A percentile compares a stretch with the other conserved stretches of the same genome.
Evolutionary conservation across 2,329 filamentous ascomycete species (phyloP).

Genomic region (Clathrospora elynae): DNA sequence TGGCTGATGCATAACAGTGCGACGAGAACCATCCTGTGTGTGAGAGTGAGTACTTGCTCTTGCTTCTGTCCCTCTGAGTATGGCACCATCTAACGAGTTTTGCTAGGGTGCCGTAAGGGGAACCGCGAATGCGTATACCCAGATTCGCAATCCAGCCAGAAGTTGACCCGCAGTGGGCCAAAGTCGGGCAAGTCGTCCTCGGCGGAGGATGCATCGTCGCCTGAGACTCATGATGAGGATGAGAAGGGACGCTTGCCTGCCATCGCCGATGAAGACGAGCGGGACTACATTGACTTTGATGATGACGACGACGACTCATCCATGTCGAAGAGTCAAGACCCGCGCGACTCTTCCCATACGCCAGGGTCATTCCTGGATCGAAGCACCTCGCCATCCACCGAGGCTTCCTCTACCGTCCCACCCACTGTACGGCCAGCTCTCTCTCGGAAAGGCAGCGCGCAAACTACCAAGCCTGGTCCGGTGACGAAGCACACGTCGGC

Average conservation of each 20-base stretch:
- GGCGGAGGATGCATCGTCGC: conserved; percentile 57
- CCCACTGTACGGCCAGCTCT: conserved; percentile 35
- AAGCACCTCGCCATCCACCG: conserved; percentile 59
- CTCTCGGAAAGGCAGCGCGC: conserved; percentile 43
- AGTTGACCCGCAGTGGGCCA: conserved; percentile 53
- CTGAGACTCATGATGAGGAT: conserved; percentile 55
- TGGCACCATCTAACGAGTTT: conserved; percentile 22
- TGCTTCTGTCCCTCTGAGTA: conserved; percentile 8
- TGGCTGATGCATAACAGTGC: conserved; percentile 63
- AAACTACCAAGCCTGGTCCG: conserved; percentile 26
- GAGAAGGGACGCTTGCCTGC: conserved; percentile 48
- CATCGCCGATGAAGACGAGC: conserved; percentile 55
- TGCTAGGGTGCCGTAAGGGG: conserved; percentile 82
- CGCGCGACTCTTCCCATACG: conserved; percentile 47
- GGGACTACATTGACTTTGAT: conserved; percentile 44
- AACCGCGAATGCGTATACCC: conserved; percentile 90
- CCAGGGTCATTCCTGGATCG: conserved; percentile 52
- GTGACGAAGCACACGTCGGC: conserved; percentile 18
- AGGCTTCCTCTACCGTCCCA: conserved; percentile 49
- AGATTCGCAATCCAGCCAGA: conserved; percentile 63
- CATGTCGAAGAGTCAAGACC: conserved; percentile 28
- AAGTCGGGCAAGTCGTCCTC: conserved; percentile 53
- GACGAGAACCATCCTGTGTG: conserved; percentile 88
- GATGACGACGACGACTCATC: conserved; percentile 21
- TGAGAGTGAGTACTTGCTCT: conserved; percentile 61